These are phyloP conservation scores for Edaphochlamys debaryana DNA, from an alignment of 139 green algal genomes.

Conservation along the genomic window DNA sequence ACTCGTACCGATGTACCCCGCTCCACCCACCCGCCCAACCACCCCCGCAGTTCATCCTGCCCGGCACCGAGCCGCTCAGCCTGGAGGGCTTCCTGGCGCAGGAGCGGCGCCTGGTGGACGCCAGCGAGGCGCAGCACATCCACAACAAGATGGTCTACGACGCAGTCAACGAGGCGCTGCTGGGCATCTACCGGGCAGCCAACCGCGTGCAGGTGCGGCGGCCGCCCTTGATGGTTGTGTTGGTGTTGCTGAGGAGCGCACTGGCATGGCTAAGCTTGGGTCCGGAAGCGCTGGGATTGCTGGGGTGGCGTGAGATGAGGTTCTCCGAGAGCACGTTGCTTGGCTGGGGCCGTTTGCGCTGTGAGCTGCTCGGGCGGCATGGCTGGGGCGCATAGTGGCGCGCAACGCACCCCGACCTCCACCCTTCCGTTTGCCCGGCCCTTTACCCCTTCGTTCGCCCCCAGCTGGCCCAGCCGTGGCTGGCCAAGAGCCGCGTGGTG, in stretches of 20 bases:
- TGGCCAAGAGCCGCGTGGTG: not conserved
- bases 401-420: too few relatives aligned
- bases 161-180: slow-evolving; percentile 59
- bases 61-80: slow-evolving; percentile 52
- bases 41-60: slow-evolving; percentile 45
- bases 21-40: too few relatives aligned
- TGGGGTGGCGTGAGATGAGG: too few relatives aligned
- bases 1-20: too few relatives aligned
- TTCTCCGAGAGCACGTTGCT: not conserved
- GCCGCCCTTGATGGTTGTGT: too few relatives aligned
- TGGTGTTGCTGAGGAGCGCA: too few relatives aligned
- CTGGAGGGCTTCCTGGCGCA: slow-evolving; percentile 54
- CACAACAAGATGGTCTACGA: slow-evolving; percentile 67
- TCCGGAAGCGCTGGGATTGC: too few relatives aligned
- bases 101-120: slow-evolving; percentile 44
- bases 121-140: slow-evolving; percentile 57
- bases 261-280: too few relatives aligned
- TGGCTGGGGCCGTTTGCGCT: too few relatives aligned
- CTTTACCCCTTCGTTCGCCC: too few relatives aligned
- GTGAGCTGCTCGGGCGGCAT: too few relatives aligned
- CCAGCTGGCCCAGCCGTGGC: slow-evolving; percentile 22
- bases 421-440: not conserved
- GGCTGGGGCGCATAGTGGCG: too few relatives aligned
- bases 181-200: slow-evolving; percentile 42
- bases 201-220: slow-evolving; percentile 40